Percentiles rank a stretch among this genome's conserved stretches.
Evolutionary conservation across 1,139 yeast species (phyloP).

Genomic region (Kurtzmaniella natalensis): DNA sequence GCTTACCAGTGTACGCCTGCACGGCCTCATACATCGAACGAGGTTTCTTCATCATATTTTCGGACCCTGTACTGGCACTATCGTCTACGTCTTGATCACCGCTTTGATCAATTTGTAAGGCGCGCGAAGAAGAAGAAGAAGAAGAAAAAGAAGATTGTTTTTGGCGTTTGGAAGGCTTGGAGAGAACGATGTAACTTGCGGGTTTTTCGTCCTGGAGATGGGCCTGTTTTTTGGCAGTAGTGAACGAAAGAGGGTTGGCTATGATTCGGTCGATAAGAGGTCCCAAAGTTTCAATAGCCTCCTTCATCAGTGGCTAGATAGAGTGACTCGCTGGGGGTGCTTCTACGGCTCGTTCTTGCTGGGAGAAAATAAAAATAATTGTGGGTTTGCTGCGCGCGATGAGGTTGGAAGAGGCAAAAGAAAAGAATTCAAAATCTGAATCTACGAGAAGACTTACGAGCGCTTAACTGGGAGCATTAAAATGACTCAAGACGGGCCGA

Average conservation of each 20-base stretch:
- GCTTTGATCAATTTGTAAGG: too few relatives aligned
- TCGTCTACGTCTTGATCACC: constrained; percentile 1
- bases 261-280: constrained; percentile 56
- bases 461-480: too few relatives aligned
- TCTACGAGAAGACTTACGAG: neutral
- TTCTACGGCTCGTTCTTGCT: neutral
- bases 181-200: constrained; percentile 39
- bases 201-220: constrained; percentile 26
- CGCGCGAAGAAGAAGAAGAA: neutral
- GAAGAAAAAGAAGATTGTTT: neutral
- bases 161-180: constrained; percentile 11
- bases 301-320: constrained; percentile 2
- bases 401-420: constrained; percentile 2
- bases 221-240: constrained; percentile 45
- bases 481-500: too few relatives aligned
- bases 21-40: constrained; percentile 59
- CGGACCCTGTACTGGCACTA: constrained; percentile 1
- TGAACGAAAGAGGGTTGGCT: constrained; percentile 56
- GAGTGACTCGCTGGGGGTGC: neutral
- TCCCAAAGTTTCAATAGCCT: constrained; percentile 15
- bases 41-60: constrained; percentile 25
- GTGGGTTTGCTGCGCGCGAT: neutral
- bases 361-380: neutral
- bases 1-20: constrained; percentile 54
- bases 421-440: constrained; percentile 1